These are phyloP conservation scores for Lodderomyces parapsilosis DNA, from an alignment of 1,139 yeast species.

Conservation along the genomic window DNA sequence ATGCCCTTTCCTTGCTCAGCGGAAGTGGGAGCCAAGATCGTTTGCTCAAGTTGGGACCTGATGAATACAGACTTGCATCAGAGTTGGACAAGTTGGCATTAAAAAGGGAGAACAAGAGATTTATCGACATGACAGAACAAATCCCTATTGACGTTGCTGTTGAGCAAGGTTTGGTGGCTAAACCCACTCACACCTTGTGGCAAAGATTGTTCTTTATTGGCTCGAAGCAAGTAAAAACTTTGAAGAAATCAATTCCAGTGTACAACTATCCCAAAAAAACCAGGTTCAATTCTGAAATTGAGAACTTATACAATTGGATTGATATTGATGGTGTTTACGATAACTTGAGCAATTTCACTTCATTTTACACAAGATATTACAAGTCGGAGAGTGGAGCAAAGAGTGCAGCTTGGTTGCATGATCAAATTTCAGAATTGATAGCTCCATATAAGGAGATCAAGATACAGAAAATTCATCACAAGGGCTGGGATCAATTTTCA, in stretches of 20 bases:
- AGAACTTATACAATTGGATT: conserved; percentile 37
- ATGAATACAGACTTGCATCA: conserved; percentile 39
- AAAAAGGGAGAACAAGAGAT: conserved; percentile 53
- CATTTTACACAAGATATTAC: conserved; percentile 80
- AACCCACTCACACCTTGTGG: conserved; percentile 14
- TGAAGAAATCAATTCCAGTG: conserved; percentile 30
- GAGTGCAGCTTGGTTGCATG: conserved; percentile 71
- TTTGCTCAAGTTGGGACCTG: conserved; percentile 39
- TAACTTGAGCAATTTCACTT: conserved; percentile 61
- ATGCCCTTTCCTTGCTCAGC: conserved; percentile 8
- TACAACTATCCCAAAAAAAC: conserved; percentile 57
- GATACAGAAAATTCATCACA: conserved; percentile 31
- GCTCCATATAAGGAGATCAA: conserved; percentile 35
- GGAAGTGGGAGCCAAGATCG: conserved; percentile 19
- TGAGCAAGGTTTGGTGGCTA: conserved; percentile 26
- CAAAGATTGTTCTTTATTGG: conserved; percentile 23
- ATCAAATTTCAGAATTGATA: conserved; percentile 44
- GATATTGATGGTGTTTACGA: conserved; percentile 47
- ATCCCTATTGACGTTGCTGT: conserved; percentile 36
- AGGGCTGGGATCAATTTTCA: conserved; percentile 46
- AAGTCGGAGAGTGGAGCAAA: conserved; percentile 68
- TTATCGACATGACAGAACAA: conserved; percentile 68
- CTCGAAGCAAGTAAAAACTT: conserved; percentile 29
- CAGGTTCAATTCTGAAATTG: conserved; percentile 39
- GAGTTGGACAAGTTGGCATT: conserved; percentile 59